Evolutionary conservation across 345 rosid species (phyloP), one percentile per base, ranked within the genome.

Genomic region (Gossypium anomalum): DNA sequence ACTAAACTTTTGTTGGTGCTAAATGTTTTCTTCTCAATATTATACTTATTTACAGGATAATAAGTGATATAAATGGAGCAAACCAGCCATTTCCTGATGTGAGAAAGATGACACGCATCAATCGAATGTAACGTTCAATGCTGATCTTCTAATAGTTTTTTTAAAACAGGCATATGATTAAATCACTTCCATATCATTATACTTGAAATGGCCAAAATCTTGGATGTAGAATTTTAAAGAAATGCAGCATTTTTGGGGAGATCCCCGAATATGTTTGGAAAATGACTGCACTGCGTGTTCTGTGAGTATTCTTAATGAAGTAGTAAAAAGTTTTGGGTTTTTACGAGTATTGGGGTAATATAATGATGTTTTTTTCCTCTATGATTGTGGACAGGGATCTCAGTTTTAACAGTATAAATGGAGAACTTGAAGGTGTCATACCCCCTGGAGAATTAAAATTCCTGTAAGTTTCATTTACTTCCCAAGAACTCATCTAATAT

Each of bases 11-110:
- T 29, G 9, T 47, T 38, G 41, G 41, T 22, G 53, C 66, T 41
- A 19, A 71, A 22, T 22, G 12, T 23, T 44, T 48, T 25, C 6
- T 2, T 73, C 17, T 9, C 16, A 60, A 45, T 16, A 9, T 15
- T 23, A 8, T 45, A 4, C 67, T 9, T 25, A 23, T 23, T 13
- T 44, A 44, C 76, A 89, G 93, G 90, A 86, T 83, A 81, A 85
- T 89, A 63, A 76, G 79, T 75, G 86, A 87, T 62, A 78, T 89
- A 77, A 76, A 25, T 75, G 89, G 85, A 61, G 79, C 84, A 57
- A 55, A 59, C 56, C 89, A 87, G 74, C 38, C 76, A 61, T 87
- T 89, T 73, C 91, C 91, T 17, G 25, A 15, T 52, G 66, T 82
- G 47, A 85, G 19, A 25, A 85, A 73, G 34, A 67, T 81, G 67